Evolutionary conservation across 1,284 basidiomycete genomes (phyloP), one percentile per base, ranked within the genome.

Genomic region (Cutaneotrichosporon sp.): DNA sequence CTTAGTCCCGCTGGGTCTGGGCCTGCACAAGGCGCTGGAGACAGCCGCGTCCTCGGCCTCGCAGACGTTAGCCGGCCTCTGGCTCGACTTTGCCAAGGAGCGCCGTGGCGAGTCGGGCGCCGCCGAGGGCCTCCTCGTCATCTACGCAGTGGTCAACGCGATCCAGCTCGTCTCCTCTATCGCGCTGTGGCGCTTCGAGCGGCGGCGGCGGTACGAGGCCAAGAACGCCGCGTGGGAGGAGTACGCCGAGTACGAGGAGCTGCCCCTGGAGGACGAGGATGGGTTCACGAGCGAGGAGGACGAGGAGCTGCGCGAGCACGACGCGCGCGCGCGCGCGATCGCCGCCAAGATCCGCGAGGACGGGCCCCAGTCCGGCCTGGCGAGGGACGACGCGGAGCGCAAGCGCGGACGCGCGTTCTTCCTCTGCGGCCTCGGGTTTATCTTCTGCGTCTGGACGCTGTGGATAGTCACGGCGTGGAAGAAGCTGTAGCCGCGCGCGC

Each of bases 11-110:
- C 90, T 89, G 1, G 89, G 89, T 2, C 81, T 91, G 0, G 89
- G 89, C 2, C 86, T 87, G 11, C 89, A 91, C 71, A 91, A 91
- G 76, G 86, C 86, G 70, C 80, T 91, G 62, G 89, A 91, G 70
- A 85, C 89, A 74, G 85, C 86, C 1, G 88, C 88, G 0, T 85
- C 87, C 4, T 87, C 86, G 0, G 84, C 89, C 58, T 85, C 86
- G 62, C 88, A 90, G 69, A 89, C 87, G 0, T 72, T 89, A 8
- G 83, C 87, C 10, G 88, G 89, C 33, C 78, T 89, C 16, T 80
- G 83, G 50, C 82, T 89, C n/a, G 87, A 87, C 60, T 54, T n/a
- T 18, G 59, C 62, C 64, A 69, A 78, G 50, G 54, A 61, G 27
- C 45, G 10, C 8, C 27, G n/a, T 13, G 56, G 42, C 43, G 25